phyloP scores from a whole-genome alignment of 2,329 filamentous ascomycete species.

The Ilyonectria mors-panacis region DNA sequence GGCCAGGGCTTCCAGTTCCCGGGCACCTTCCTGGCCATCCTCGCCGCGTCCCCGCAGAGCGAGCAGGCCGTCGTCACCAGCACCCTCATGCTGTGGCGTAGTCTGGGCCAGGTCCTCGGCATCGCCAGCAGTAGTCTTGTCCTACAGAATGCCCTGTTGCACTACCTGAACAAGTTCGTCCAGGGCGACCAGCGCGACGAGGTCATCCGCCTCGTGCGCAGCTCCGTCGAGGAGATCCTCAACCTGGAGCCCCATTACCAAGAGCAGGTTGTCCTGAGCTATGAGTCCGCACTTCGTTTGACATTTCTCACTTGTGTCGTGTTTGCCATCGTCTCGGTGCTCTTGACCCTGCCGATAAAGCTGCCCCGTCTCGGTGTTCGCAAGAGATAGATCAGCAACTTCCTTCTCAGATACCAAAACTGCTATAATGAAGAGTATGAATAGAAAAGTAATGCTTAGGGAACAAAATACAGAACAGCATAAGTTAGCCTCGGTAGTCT shows the following conservation, averaged over 20 bases:
- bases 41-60: conserved; percentile 70
- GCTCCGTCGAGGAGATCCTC: conserved; percentile 69
- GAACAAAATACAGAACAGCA: neutral
- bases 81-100: conserved; percentile 80
- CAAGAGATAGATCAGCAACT: conserved; percentile 47
- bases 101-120: conserved; percentile 81
- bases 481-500: conserved; percentile 3
- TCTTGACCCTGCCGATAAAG: conserved; percentile 66
- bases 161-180: conserved; percentile 72
- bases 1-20: conserved; percentile 78
- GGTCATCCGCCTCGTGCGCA: conserved; percentile 66
- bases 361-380: conserved; percentile 66
- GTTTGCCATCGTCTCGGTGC: conserved; percentile 64
- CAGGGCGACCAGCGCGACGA: conserved; percentile 70
- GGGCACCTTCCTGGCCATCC: conserved; percentile 73
- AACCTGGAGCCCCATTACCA: conserved; percentile 61
- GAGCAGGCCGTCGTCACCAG: conserved; percentile 79
- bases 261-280: conserved; percentile 69
- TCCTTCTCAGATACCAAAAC: neutral
- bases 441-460: conserved; percentile 3
- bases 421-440: conserved; percentile 7
- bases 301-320: conserved; percentile 61
- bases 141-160: conserved; percentile 78
- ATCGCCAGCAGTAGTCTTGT: conserved; percentile 80
- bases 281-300: conserved; percentile 65